Evolutionary conservation across 2,329 filamentous ascomycete genomes (phyloP), one percentile per base, ranked within the genome.

Genomic region (Trichoderma lentiforme): DNA sequence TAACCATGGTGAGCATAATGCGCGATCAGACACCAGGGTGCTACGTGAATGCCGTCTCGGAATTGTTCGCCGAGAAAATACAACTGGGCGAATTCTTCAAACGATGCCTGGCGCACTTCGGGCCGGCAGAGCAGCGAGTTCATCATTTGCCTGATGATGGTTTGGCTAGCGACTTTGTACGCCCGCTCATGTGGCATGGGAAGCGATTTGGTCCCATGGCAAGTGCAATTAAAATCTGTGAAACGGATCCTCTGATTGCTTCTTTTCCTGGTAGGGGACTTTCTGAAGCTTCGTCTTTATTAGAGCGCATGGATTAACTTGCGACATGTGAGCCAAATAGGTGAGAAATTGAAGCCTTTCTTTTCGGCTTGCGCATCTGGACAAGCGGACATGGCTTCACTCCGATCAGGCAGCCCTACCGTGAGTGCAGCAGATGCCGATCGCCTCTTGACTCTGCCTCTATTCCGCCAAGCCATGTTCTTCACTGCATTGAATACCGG

Each of bases 321-420:
- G 18, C 5, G 57, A 0, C 18, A n/a, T 60, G 28, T 0, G 18
- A 18, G 3, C 15, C 4, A 5, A 0, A 1, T 18, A 39, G 32
- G 6, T 18, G 30, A 62, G n/a, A 39, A 8, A 24, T 4, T 26
- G 30, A n/a, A 12, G 9, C 18, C 58, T 15, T 24, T 36, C n/a
- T 36, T 39, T 8, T 26, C 11, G 32, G 58, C 58, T 5, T 62
- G 60, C 12, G 32, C 60, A 34, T 61, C 30, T 4, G 58, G 32
- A 5, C 30, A 36, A 21, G n/a, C n/a, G n/a, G 58, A 61, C 24
- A 61, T 61, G 58, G 58, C 32, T 61, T 61, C n/a, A 34, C n/a
- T 39, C 11, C 8, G 57, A 34, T 60, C 57, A 60, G 32, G 28
- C 8, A 60, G 18, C 6, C 30, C 28, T 34, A 34, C 18, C 18